Base-by-base conservation (phyloP, 495 filamentous ascomycete species). In the Penicillium herquei region DNA sequence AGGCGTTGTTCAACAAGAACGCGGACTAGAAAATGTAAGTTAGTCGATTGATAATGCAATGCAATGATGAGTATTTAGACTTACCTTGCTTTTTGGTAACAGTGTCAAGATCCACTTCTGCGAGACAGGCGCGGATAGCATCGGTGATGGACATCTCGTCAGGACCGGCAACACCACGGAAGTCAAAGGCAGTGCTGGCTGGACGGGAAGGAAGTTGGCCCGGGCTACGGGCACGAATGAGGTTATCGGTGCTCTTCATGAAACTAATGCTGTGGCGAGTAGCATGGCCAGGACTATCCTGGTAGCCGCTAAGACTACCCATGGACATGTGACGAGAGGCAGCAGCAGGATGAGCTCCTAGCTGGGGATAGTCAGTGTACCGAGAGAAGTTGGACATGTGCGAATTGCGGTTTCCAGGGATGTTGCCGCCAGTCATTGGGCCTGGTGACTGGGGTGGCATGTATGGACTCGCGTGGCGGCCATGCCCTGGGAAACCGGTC, bases 1-100 rank as follows among this genome's bases (percentile, higher is more conserved):
- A 98, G 73, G 63, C 91, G 81, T 71, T 96, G 91, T 76, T 98
- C 94, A 26, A 96, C 91, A 46, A 97, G 79, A 11, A 88, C 92
- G 47, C 90, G 82, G 52, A 94, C 89, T 83, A 54, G 7, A 47
- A 26, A 48, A 42, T 32, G 16, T 62, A 65, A 67, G 68, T 54
- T 49, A 68, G 44, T 58, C 42, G 14, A 11, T 39, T 5, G 13
- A 7, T 37, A 12, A 52, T 13, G 5, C 16, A 37, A 9, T 9
- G 30, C 13, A 39, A 39, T 1, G 39, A 18, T 33, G 16, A 41
- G 10, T 3, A 11, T 21, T 18, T 42, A 31, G 42, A 69, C 75
- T 74, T 74, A 78, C 86, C 79, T 79, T 98, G 94, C 75, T 98
- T 98, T 84, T 98, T 98, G 14, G 94, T 98, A 33, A 98, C 91